Conservation (phyloP, 305 asterid species). For the Ilex paraguariensis region DNA sequence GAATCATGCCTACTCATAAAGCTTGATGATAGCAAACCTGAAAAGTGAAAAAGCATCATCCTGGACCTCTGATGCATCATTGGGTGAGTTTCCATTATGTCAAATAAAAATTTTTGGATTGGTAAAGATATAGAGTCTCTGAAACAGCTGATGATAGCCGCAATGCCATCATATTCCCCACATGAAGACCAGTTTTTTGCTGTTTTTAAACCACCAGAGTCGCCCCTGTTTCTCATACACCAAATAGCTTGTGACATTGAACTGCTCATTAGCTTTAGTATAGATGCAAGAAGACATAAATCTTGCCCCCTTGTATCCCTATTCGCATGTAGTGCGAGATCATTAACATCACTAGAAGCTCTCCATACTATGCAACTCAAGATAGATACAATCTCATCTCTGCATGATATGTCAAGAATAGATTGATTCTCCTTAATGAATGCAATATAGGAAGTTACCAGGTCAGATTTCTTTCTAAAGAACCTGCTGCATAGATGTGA, state of each 20-base stretch:
- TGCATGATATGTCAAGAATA: slow-evolving; percentile 35
- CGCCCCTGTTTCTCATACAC: slow-evolving; percentile 38
- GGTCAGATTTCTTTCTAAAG: slow-evolving; percentile 53
- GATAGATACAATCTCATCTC: slow-evolving; percentile 46
- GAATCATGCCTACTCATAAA: slow-evolving; percentile 62
- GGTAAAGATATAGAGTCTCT: slow-evolving; percentile 40
- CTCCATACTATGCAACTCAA: slow-evolving; percentile 49
- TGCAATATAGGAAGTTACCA: slow-evolving; percentile 53
- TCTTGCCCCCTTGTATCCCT: slow-evolving; percentile 41
- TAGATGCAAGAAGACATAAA: slow-evolving; percentile 54
- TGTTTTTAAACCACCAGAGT: slow-evolving; percentile 25
- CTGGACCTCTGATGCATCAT: slow-evolving; percentile 35
- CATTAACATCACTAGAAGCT: slow-evolving; percentile 52
- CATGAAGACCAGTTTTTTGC: slow-evolving; percentile 45
- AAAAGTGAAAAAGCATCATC: slow-evolving; percentile 68
- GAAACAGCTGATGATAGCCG: slow-evolving; percentile 45
- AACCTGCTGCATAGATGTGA: slow-evolving; percentile 21
- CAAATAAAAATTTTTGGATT: slow-evolving; percentile 33
- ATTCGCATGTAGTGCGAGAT: slow-evolving; percentile 18
- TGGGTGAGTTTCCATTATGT: slow-evolving; percentile 35
- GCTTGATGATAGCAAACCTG: slow-evolving; percentile 67
- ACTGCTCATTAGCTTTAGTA: slow-evolving; percentile 64
- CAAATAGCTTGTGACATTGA: slow-evolving; percentile 52
- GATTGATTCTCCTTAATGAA: slow-evolving; percentile 58
- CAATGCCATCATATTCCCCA: slow-evolving; percentile 55